These are phyloP conservation scores for Piloderma croceum DNA, from an alignment of 768 basidiomycete species.

Conservation along the genomic window DNA sequence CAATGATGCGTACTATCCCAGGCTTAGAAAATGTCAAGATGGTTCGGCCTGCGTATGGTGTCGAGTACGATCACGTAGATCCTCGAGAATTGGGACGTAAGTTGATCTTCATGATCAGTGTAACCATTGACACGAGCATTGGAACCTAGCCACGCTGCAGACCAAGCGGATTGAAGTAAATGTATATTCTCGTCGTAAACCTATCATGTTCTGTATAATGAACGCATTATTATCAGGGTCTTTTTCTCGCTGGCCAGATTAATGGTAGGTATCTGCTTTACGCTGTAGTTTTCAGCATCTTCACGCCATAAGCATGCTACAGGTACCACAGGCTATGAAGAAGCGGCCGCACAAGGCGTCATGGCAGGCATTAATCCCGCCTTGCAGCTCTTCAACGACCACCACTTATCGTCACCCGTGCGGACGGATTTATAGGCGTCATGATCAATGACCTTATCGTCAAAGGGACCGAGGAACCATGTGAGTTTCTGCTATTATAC, in stretches of 20 bases:
- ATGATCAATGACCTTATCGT: slow-evolving; percentile 89
- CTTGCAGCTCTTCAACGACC: slow-evolving; percentile 49
- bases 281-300: not conserved
- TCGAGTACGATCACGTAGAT: slow-evolving; percentile 90
- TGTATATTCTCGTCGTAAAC: not conserved
- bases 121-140: too few relatives aligned
- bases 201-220: not conserved
- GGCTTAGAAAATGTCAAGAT: slow-evolving; percentile 83
- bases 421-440: slow-evolving; percentile 83
- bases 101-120: too few relatives aligned
- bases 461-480: slow-evolving; percentile 89
- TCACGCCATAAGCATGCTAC: not conserved
- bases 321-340: slow-evolving; percentile 93
- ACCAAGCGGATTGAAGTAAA: slow-evolving; percentile 73
- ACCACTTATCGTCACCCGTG: slow-evolving; percentile 67
- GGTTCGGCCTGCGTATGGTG: slow-evolving; percentile 83
- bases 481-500: slow-evolving; percentile 39
- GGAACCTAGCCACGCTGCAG: slow-evolving; percentile 83
- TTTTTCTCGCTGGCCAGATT: slow-evolving; percentile 88
- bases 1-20: slow-evolving; percentile 77
- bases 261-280: slow-evolving; percentile 50
- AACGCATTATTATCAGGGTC: slow-evolving; percentile 40
- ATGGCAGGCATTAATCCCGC: slow-evolving; percentile 88
- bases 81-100: slow-evolving; percentile 71
- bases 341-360: slow-evolving; percentile 88